Percentiles rank a stretch among this genome's conserved stretches.
Conservation (phyloP, 768 basidiomycete species). For the Trametes elegans region DNA sequence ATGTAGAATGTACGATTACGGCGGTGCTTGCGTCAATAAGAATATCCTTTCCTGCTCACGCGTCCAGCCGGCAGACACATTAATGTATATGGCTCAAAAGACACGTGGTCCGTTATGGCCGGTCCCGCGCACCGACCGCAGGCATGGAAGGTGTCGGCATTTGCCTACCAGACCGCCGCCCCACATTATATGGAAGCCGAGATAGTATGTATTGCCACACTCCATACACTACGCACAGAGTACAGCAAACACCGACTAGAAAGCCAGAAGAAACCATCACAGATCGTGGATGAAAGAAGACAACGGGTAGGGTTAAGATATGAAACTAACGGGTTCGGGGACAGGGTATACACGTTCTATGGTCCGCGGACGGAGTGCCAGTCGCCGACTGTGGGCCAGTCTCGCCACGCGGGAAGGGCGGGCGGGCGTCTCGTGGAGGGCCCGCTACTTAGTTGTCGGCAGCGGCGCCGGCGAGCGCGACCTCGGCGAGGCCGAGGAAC, state of each 20-base stretch:
- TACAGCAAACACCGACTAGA: not conserved
- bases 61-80: no score
- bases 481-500: conserved; percentile 26
- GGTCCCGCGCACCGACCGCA: no score
- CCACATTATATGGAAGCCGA: not conserved
- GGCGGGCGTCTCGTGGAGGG: not conserved
- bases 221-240: not conserved
- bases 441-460: not conserved
- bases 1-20: conserved; percentile 9
- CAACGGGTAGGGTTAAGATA: not conserved
- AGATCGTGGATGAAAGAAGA: no score
- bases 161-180: not conserved
- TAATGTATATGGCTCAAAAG: no score
- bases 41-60: not conserved
- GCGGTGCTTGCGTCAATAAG: not conserved
- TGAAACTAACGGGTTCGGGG: not conserved
- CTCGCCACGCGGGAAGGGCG: not conserved
- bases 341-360: conserved; percentile 1
- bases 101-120: no score
- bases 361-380: no score
- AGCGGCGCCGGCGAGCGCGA: conserved; percentile 24
- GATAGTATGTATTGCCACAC: not conserved
- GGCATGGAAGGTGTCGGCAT: no score
- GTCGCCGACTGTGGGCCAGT: not conserved
- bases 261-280: not conserved